phyloP scores from a whole-genome alignment of 345 rosid species.

The Boechera retrofracta region DNA sequence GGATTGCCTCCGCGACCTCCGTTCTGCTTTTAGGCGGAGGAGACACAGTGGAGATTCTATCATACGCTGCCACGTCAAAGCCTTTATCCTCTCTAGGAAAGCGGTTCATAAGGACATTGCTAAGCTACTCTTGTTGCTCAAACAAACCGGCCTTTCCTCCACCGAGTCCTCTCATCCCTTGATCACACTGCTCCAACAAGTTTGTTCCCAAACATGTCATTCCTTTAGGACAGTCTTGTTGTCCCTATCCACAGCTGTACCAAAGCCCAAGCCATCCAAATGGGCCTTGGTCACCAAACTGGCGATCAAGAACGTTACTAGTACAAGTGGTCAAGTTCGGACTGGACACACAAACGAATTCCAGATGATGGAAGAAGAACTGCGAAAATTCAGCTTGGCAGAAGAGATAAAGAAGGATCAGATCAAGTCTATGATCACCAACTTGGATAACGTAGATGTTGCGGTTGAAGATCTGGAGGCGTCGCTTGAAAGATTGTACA shows the following conservation, averaged over 20 bases:
- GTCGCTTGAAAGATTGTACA: slow-evolving; percentile 50
- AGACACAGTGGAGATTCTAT: slow-evolving; percentile 50
- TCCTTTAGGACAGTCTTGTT: slow-evolving; percentile 48
- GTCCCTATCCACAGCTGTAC: slow-evolving; percentile 47
- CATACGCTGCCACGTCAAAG: slow-evolving; percentile 42
- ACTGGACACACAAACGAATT: slow-evolving; percentile 44
- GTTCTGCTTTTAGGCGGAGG: slow-evolving; percentile 64
- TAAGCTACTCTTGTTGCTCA: slow-evolving; percentile 40
- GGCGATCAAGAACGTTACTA: slow-evolving; percentile 35
- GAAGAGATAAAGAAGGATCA: slow-evolving; percentile 40
- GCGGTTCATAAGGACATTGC: slow-evolving; percentile 30
- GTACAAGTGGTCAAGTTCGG: slow-evolving; percentile 7
- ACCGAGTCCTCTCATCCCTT: slow-evolving; percentile 31
- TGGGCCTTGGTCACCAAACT: slow-evolving; percentile 47
- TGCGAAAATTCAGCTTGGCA: slow-evolving; percentile 37
- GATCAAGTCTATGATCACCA: slow-evolving; percentile 43
- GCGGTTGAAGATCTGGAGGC: slow-evolving; percentile 58
- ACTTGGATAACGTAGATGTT: slow-evolving; percentile 51
- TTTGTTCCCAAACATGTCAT: slow-evolving; percentile 44
- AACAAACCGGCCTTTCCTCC: slow-evolving; percentile 32
- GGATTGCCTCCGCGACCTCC: slow-evolving; percentile 54
- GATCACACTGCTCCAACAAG: slow-evolving; percentile 46
- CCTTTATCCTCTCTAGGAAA: slow-evolving; percentile 43
- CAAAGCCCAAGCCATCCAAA: slow-evolving; percentile 44
- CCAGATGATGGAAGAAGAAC: slow-evolving; percentile 55